Conservation (phyloP, 73 alveolate genomes). For the Symbiodinium natans region DNA sequence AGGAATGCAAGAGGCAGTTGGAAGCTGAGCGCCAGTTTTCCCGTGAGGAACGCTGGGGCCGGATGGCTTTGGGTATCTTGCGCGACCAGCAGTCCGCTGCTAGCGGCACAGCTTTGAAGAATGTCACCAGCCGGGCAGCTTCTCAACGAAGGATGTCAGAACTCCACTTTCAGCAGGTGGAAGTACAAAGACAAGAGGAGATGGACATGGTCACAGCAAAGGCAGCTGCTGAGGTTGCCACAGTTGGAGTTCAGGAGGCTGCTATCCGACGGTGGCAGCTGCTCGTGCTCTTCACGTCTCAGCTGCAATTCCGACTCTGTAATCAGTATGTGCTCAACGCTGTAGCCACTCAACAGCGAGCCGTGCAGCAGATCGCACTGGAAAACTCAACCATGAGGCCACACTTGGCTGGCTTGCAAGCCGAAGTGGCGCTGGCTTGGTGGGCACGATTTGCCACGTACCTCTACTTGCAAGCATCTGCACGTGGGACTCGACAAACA, state of each 20-base stretch:
- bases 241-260: not conserved
- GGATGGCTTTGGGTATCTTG: not conserved
- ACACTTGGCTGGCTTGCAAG: not conserved
- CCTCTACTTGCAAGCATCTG: not conserved
- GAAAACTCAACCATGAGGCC: conserved; percentile 1
- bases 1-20: not conserved
- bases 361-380: not conserved
- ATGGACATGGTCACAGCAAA: not conserved
- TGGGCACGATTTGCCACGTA: conserved; percentile 5
- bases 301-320: not conserved
- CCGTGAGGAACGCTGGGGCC: not conserved
- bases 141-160: not conserved
- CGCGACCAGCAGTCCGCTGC: not conserved
- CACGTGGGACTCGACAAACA: not conserved
- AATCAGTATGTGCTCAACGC: not conserved
- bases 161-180: not conserved
- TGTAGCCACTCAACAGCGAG: not conserved
- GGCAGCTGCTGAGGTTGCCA: not conserved
- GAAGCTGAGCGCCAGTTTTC: not conserved
- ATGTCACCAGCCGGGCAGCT: not conserved
- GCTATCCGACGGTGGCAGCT: conserved; percentile 3
- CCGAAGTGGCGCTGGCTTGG: conserved; percentile 19
- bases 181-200: not conserved
- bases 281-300: not conserved
- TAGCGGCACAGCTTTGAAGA: not conserved